These are phyloP conservation scores for Dryas octopetala DNA, from an alignment of 306 rosid genomes.

Conservation along the genomic window DNA sequence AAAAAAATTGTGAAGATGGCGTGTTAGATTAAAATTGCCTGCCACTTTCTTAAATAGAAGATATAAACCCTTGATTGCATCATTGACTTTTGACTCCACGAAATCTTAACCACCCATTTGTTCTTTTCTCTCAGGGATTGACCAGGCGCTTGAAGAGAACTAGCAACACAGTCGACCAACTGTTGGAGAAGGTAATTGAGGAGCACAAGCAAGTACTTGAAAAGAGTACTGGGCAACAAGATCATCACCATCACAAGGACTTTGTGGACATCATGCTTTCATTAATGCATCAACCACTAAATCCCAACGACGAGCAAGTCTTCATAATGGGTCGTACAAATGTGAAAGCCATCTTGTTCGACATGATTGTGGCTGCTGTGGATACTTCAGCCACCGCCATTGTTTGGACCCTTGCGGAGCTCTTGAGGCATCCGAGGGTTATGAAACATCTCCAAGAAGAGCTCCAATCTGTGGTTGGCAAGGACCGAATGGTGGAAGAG, in stretches of 20 bases:
- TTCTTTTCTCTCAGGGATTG: constrained; percentile 28
- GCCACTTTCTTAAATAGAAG: too few relatives aligned
- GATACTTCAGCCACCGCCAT: constrained; percentile 8
- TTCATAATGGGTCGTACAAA: constrained; percentile 18
- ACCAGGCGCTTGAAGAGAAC: constrained; percentile 5
- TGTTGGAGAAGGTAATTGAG: constrained; percentile 24
- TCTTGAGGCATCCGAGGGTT: constrained; percentile 39
- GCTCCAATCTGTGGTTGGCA: constrained; percentile 31
- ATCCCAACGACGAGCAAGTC: neutral
- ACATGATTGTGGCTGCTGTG: constrained; percentile 29
- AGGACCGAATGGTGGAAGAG: constrained; percentile 38
- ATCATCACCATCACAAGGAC: neutral
- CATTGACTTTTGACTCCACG: too few relatives aligned
- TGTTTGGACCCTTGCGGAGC: constrained; percentile 47
- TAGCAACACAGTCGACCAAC: constrained; percentile 5
- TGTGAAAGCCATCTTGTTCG: constrained; percentile 36
- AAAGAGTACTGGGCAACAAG: neutral
- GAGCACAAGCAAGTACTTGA: constrained; percentile 21
- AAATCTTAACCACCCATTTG: too few relatives aligned
- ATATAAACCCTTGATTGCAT: too few relatives aligned
- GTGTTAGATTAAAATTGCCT: too few relatives aligned
- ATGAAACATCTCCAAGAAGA: constrained; percentile 46
- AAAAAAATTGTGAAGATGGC: too few relatives aligned
- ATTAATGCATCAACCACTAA: neutral
- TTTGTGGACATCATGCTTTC: constrained; percentile 35